Evolutionary conservation across 1,139 yeast species (phyloP).

Genomic region (Geotrichum restrictum): DNA sequence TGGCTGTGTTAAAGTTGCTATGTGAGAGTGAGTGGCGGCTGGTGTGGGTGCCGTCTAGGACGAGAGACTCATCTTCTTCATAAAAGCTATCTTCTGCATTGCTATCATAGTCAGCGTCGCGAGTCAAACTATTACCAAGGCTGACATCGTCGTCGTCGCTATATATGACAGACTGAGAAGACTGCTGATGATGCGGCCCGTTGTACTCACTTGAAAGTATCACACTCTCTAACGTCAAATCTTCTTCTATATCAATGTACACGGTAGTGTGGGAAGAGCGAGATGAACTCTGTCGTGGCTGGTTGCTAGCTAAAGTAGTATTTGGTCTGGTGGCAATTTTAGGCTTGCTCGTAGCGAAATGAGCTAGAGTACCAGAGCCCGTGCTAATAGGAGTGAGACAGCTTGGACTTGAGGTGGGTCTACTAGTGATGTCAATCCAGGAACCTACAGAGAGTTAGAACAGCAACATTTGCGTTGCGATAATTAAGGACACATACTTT

Average conservation of each 20-base stretch:
- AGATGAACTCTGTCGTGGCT: not conserved
- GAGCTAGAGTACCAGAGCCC: not conserved
- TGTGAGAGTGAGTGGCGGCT: not conserved
- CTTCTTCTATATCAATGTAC: slow-evolving; percentile 11
- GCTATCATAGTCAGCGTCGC: slow-evolving; percentile 1
- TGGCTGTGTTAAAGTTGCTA: not conserved
- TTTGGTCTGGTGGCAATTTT: not conserved
- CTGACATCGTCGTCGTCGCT: slow-evolving; percentile 4
- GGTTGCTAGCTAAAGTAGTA: not conserved
- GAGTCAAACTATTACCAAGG: not conserved
- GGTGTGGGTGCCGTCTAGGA: not conserved
- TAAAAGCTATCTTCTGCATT: not conserved
- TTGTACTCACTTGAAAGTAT: slow-evolving; percentile 11
- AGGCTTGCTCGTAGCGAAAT: not conserved
- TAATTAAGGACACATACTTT: not conserved
- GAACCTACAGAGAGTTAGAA: slow-evolving; percentile 3
- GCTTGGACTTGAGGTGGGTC: not conserved
- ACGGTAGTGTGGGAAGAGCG: slow-evolving; percentile 1
- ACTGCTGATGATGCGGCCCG: slow-evolving; percentile 2
- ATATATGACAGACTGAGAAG: not conserved
- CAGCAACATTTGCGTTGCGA: not conserved
- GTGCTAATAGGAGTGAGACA: not conserved
- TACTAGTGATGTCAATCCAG: slow-evolving; percentile 4
- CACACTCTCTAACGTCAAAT: slow-evolving; percentile 11
- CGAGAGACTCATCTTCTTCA: slow-evolving; percentile 1